Evolutionary conservation across 2,329 filamentous ascomycete species (phyloP), one percentile per base, ranked within the genome.

Genomic region (Sclerotinia sclerotiorum): DNA sequence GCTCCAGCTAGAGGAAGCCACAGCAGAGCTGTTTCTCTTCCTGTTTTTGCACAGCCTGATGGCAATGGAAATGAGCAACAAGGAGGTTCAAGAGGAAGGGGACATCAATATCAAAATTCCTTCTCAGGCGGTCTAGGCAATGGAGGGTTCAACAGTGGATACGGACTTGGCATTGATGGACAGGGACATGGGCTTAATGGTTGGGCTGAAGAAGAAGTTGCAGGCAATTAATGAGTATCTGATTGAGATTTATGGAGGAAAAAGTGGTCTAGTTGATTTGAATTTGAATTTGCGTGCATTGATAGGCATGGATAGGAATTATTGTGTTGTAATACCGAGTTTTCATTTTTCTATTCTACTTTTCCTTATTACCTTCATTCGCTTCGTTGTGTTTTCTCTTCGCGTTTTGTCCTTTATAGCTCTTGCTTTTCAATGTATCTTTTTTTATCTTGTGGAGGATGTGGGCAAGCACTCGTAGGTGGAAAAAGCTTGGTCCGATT

Each of bases 1-100:
- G 90, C 91, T 3, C 91, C 92, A 2, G 87, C 87, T 64, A 89
- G 87, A 46, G 82, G 84, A 44, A 85, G 86, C 71, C 87, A 90
- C 79, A 77, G 73, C 48, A 72, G 95, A 49, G 93, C 95, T 46
- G 93, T 97, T 69, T 97, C 93, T 78, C 82, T 99, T 76, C 95
- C 95, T 1, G 87, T 85, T 6, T 84, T 90, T 66, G 87, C 86
- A 0, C 86, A 87, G 24, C 86, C 85, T 6, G 79, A 79, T 65
- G 79, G 80, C 62, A 84, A 84, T 35, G 83, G 82, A 51, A 74
- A 73, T 63, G 73, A 75, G 78, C 60, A 62, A 48, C 58, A 51
- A 21, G 60, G 60, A 51, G 21, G 32, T 39, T 35, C 46, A 44
- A 84, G 87, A 66, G 54, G 67, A 17, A 82, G 87, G 68, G 87